Evolutionary conservation across 768 basidiomycete species (phyloP).

Genomic region (Mycena galopus): DNA sequence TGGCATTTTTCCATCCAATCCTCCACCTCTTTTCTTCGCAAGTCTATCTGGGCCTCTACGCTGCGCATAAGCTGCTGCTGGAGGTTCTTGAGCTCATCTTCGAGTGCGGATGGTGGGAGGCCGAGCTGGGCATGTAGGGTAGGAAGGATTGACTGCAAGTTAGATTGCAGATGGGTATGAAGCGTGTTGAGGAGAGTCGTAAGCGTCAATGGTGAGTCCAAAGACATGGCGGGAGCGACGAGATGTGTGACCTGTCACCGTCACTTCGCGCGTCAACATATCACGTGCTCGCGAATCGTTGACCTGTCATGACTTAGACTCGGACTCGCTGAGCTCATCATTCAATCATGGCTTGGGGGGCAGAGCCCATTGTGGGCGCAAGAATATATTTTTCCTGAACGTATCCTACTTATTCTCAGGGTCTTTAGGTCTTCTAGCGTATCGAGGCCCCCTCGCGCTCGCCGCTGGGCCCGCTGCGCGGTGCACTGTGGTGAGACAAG

Average conservation of each 20-base stretch:
- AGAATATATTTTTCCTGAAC: too few relatives aligned
- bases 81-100: conserved; percentile 82
- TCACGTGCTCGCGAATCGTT: not conserved
- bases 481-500: too few relatives aligned
- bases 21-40: conserved; percentile 82
- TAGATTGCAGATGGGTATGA: conserved; percentile 82
- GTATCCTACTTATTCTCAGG: too few relatives aligned
- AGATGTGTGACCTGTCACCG: not conserved
- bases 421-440: too few relatives aligned
- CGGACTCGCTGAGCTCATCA: too few relatives aligned
- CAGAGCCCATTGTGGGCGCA: too few relatives aligned
- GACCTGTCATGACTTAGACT: too few relatives aligned
- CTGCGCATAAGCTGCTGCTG: conserved; percentile 82
- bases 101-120: conserved; percentile 81
- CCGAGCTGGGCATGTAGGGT: conserved; percentile 88
- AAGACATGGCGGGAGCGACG: conserved; percentile 12
- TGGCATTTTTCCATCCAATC: conserved; percentile 76
- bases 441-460: too few relatives aligned
- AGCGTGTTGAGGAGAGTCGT: conserved; percentile 82
- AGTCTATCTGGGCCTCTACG: conserved; percentile 80
- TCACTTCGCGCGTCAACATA: not conserved
- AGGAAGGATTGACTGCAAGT: conserved; percentile 81
- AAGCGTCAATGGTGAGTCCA: conserved; percentile 47
- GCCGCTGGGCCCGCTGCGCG: too few relatives aligned
- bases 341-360: too few relatives aligned